phyloP scores from a whole-genome alignment of 208 protist species.

The Wallacemonas rigidus region DNA sequence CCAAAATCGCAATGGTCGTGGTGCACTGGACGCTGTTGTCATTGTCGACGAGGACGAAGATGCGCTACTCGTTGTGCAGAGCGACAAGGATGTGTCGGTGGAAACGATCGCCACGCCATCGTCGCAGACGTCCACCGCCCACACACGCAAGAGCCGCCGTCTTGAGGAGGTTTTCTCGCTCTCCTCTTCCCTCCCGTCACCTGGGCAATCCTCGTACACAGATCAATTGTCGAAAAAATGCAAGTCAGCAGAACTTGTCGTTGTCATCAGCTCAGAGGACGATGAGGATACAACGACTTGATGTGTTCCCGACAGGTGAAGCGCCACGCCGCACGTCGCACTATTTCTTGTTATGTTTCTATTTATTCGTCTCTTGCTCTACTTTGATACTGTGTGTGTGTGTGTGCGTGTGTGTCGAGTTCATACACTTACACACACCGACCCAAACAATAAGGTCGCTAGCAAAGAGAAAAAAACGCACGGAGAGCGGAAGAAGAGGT shows the following conservation, averaged over 20 bases:
- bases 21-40: neutral
- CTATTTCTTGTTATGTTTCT: neutral
- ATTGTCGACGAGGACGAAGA: slow-evolving; percentile 14
- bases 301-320: neutral
- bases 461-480: no score
- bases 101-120: neutral
- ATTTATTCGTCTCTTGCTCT: neutral
- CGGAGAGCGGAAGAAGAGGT: no score
- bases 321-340: no score
- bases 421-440: no score
- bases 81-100: slow-evolving; percentile 1
- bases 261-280: neutral
- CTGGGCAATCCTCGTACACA: neutral
- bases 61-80: neutral
- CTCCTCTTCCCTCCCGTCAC: neutral
- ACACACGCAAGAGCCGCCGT: neutral
- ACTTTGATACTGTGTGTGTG: no score
- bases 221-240: neutral
- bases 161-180: slow-evolving; percentile 20
- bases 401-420: no score
- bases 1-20: no score
- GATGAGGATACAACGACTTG: neutral
- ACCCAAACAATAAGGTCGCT: no score
- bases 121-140: neutral
- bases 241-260: neutral